Conservation (phyloP, 2,329 filamentous ascomycete species). For the Botrytis elliptica region DNA sequence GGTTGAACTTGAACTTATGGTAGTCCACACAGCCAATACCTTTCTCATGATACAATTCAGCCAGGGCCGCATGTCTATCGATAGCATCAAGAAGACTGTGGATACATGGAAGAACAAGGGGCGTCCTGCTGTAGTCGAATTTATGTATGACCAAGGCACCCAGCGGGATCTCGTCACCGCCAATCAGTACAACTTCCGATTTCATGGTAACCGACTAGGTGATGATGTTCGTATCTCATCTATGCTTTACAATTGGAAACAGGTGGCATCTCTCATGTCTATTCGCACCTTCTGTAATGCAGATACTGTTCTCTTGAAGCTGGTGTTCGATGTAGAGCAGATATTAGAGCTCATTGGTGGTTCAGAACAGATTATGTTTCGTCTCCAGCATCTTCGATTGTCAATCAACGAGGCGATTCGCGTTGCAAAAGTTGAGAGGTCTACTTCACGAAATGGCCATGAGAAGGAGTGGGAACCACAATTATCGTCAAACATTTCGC, state of each 20-base stretch:
- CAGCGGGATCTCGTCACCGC: conserved; percentile 48
- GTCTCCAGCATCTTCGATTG: conserved; percentile 35
- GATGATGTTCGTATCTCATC: conserved; percentile 42
- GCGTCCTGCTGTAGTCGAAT: conserved; percentile 49
- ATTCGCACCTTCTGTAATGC: conserved; percentile 51
- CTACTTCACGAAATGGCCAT: conserved; percentile 19
- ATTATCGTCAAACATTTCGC: conserved; percentile 19
- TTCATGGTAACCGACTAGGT: conserved; percentile 45
- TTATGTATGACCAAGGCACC: conserved; percentile 52
- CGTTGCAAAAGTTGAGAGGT: conserved; percentile 9
- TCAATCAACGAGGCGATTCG: conserved; percentile 33
- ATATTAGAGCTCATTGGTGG: conserved; percentile 49
- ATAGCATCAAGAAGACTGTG: conserved; percentile 37
- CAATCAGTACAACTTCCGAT: conserved; percentile 47
- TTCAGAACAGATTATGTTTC: conserved; percentile 31
- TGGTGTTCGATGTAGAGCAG: conserved; percentile 48
- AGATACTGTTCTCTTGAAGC: conserved; percentile 49
- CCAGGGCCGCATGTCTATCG: conserved; percentile 35
- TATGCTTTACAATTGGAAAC: conserved; percentile 50
- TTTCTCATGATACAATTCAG: conserved; percentile 39
- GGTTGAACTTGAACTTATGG: conserved; percentile 39
- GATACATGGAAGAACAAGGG: conserved; percentile 46
- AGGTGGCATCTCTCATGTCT: conserved; percentile 47
- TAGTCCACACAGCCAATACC: conserved; percentile 36
- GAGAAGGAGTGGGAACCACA: conserved; percentile 23